A percentile compares a stretch with the other conserved stretches of the same genome.
These are phyloP conservation scores for Syncephalastrum monosporum DNA, from an alignment of 371 early-diverging fungal species.

Conservation along the genomic window DNA sequence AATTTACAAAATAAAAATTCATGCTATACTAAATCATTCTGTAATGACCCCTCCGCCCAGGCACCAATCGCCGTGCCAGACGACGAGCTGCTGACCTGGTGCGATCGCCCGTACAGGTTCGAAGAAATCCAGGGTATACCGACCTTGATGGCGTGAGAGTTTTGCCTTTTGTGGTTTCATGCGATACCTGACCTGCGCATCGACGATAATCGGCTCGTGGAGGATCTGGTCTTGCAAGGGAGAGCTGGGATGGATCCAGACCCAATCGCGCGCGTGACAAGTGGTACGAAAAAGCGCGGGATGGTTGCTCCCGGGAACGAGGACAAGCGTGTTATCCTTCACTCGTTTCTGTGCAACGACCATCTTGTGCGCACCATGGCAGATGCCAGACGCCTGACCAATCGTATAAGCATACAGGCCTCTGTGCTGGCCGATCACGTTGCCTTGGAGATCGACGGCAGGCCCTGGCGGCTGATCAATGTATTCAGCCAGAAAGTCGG, in stretches of 20 bases:
- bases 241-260: conserved; percentile 36
- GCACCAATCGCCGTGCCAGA: conserved; percentile 56
- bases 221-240: not conserved
- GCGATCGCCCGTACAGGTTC: conserved; percentile 49
- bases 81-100: conserved; percentile 50
- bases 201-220: conserved; percentile 20
- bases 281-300: conserved; percentile 35
- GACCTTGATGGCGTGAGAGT: conserved; percentile 17
- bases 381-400: conserved; percentile 70
- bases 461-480: conserved; percentile 62
- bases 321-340: conserved; percentile 31
- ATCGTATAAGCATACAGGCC: conserved; percentile 75
- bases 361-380: conserved; percentile 59
- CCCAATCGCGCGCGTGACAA: conserved; percentile 42
- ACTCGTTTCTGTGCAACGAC: conserved; percentile 45
- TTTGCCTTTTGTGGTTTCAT: conserved; percentile 42
- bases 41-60: conserved; percentile 55
- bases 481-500: conserved; percentile 74
- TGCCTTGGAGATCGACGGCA: conserved; percentile 56
- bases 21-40: not conserved
- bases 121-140: conserved; percentile 28
- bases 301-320: conserved; percentile 46
- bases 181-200: conserved; percentile 48
- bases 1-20: not conserved
- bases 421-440: conserved; percentile 59